phyloP scores from a whole-genome alignment of 1,139 yeast species.

The Sugiyamaella castrensis region DNA sequence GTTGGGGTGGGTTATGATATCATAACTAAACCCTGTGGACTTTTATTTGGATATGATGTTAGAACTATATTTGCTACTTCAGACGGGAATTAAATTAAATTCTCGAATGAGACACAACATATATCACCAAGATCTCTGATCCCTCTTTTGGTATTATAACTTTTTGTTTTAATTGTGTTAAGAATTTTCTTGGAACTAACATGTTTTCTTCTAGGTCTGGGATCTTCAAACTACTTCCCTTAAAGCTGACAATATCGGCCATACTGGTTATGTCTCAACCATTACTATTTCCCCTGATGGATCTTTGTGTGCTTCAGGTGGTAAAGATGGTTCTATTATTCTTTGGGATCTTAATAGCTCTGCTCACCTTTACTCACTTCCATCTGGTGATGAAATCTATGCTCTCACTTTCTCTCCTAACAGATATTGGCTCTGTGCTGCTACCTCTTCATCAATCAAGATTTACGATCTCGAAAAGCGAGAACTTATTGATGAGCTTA shows the following conservation, averaged over 20 bases:
- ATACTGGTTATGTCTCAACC: conserved; percentile 98
- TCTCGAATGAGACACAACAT: conserved; percentile 91
- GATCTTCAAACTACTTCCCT: conserved; percentile 82
- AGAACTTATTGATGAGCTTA: conserved; percentile 94
- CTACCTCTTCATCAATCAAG: conserved; percentile 97
- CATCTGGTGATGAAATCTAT: conserved; percentile 95
- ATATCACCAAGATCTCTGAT: conserved; percentile 98
- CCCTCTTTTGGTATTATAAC: conserved; percentile 20
- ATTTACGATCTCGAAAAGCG: conserved; percentile 98
- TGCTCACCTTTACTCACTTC: conserved; percentile 89
- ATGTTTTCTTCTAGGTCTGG: conserved; percentile 67
- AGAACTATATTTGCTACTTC: conserved; percentile 96
- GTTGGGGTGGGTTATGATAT: too few relatives aligned
- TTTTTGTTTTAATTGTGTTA: conserved; percentile 10
- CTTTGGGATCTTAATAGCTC: conserved; percentile 96
- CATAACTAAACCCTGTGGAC: conserved; percentile 1
- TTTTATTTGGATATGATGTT: conserved; percentile 26
- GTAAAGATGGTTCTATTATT: conserved; percentile 98
- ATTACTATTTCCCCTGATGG: conserved; percentile 99
- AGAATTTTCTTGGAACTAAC: conserved; percentile 36
- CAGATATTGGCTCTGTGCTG: conserved; percentile 99
- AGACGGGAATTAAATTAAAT: conserved; percentile 62
- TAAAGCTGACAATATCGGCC: conserved; percentile 97
- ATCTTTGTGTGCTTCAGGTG: conserved; percentile 98
- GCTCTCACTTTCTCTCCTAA: conserved; percentile 99